Percentiles rank a stretch among this genome's conserved stretches.
Conservation (phyloP, 257 asterid genomes). For the Voacanga thouarsii region DNA sequence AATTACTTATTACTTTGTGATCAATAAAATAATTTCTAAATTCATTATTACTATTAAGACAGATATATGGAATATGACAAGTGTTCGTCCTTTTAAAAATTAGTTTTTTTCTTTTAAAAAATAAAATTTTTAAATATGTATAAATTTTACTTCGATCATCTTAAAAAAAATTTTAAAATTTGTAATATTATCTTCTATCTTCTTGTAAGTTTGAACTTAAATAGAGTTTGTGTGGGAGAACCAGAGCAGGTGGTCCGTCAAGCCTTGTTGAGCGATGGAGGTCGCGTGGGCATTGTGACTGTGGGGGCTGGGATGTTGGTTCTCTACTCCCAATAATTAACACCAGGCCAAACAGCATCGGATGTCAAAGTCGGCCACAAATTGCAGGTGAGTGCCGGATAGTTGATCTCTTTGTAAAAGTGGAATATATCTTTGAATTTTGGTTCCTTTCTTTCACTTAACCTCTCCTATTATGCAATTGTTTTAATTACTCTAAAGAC, state of each 20-base stretch:
- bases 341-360: slow-evolving; percentile 24
- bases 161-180: too few relatives aligned
- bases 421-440: slow-evolving; percentile 13
- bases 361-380: slow-evolving; percentile 23
- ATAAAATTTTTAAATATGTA: too few relatives aligned
- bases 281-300: slow-evolving; percentile 78
- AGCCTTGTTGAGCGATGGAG: slow-evolving; percentile 71
- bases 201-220: too few relatives aligned
- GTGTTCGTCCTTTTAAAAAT: too few relatives aligned
- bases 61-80: too few relatives aligned
- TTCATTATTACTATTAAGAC: too few relatives aligned
- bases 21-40: too few relatives aligned
- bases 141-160: too few relatives aligned
- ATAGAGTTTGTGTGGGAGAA: too few relatives aligned
- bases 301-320: slow-evolving; percentile 97
- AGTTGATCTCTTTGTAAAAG: slow-evolving; percentile 69
- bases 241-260: slow-evolving; percentile 62
- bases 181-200: too few relatives aligned
- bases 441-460: not conserved
- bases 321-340: slow-evolving; percentile 70
- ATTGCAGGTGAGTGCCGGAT: slow-evolving; percentile 53
- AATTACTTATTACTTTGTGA: too few relatives aligned
- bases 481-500: not conserved
- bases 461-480: not conserved
- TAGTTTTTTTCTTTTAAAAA: too few relatives aligned